Evolutionary conservation across 805 yeast species (phyloP).

Genomic region (Isabelozyma rhagii): DNA sequence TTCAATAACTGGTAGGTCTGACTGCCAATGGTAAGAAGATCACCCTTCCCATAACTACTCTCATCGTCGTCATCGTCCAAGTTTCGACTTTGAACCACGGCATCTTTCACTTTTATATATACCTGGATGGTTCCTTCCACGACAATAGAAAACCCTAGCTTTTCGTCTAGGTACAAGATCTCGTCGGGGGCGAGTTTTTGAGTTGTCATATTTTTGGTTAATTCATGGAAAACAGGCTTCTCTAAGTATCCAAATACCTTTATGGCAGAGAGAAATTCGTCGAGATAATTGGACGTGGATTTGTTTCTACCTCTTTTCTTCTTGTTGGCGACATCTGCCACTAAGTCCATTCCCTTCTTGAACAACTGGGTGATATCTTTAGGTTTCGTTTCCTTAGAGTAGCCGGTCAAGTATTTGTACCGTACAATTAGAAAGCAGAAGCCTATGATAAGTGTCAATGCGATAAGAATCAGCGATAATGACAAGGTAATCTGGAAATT

Average conservation of each 20-base stretch:
- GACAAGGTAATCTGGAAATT: constrained; percentile 51
- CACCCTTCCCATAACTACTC: constrained; percentile 31
- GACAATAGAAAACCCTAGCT: constrained; percentile 84
- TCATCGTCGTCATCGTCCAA: constrained; percentile 10
- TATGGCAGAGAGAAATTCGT: constrained; percentile 86
- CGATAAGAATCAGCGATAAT: constrained; percentile 42
- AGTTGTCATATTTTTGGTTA: constrained; percentile 89
- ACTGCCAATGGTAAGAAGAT: constrained; percentile 48
- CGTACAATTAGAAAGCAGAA: constrained; percentile 50
- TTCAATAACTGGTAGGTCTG: constrained; percentile 72
- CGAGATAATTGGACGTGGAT: constrained; percentile 65
- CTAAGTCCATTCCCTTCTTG: constrained; percentile 44
- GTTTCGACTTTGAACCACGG: background rate
- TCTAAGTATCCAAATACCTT: constrained; percentile 93
- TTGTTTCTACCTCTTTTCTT: constrained; percentile 24
- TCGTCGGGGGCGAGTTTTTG: constrained; percentile 78
- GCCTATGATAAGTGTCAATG: constrained; percentile 25
- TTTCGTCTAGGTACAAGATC: constrained; percentile 65
- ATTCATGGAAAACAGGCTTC: constrained; percentile 84
- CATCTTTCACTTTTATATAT: constrained; percentile 49
- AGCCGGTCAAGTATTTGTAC: constrained; percentile 60
- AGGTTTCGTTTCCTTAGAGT: constrained; percentile 42
- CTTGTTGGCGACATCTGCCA: constrained; percentile 30
- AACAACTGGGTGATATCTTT: constrained; percentile 44
- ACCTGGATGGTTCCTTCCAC: constrained; percentile 89